These are phyloP conservation scores for Cavenderia fasciculata DNA, from an alignment of 78 protist genomes.

Conservation along the genomic window DNA sequence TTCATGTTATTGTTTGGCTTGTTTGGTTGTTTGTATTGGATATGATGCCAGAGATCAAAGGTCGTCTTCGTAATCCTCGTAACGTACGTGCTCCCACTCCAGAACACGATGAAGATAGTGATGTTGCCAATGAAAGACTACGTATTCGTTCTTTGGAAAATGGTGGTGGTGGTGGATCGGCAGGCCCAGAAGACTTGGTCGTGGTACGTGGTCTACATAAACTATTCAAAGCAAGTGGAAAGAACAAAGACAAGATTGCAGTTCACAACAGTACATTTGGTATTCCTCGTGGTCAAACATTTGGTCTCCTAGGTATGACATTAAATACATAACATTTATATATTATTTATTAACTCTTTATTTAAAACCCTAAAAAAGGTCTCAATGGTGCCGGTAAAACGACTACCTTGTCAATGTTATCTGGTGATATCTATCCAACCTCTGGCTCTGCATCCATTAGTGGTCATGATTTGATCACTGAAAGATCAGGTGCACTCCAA, in stretches of 20 bases:
- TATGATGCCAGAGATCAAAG: slow-evolving; percentile 20
- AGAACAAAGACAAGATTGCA: slow-evolving; percentile 42
- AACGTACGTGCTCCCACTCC: slow-evolving; percentile 4
- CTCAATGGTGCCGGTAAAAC: slow-evolving; percentile 87
- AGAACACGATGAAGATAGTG: slow-evolving; percentile 22
- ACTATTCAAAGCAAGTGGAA: slow-evolving; percentile 39
- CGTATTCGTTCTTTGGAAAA: background rate
- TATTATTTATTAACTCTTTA: too few relatives aligned
- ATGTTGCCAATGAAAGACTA: slow-evolving; percentile 25
- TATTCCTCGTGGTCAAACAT: slow-evolving; percentile 49
- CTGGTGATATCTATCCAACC: slow-evolving; percentile 88
- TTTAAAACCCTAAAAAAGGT: too few relatives aligned
- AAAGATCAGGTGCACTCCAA: slow-evolving; percentile 21
- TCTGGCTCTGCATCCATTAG: slow-evolving; percentile 84
- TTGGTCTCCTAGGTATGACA: slow-evolving; percentile 52
- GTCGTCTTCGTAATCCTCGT: slow-evolving; percentile 36
- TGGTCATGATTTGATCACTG: slow-evolving; percentile 66
- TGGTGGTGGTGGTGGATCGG: background rate
- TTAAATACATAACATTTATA: too few relatives aligned
- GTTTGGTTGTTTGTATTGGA: slow-evolving; percentile 19
- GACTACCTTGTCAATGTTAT: slow-evolving; percentile 89
- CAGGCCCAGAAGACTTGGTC: background rate
- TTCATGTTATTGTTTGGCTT: slow-evolving; percentile 21
- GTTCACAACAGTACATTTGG: slow-evolving; percentile 33
- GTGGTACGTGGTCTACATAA: slow-evolving; percentile 14